These are phyloP conservation scores for Saturnispora quitensis DNA, from an alignment of 805 yeast genomes.

Conservation along the genomic window DNA sequence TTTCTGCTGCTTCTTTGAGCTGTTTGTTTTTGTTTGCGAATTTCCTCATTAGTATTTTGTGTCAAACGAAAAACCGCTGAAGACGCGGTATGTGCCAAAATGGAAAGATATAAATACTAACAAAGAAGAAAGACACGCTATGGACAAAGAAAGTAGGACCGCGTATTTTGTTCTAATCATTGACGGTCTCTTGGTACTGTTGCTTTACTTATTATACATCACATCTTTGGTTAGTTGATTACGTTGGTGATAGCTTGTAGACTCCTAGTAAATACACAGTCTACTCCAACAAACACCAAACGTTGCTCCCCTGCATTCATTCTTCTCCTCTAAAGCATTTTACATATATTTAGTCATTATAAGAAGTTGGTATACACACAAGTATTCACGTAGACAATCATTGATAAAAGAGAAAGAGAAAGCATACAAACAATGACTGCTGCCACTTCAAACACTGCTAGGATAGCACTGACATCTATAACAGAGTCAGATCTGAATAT, in stretches of 20 bases:
- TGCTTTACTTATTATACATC: not conserved
- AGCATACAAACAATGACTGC: not conserved
- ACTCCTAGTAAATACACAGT: not conserved
- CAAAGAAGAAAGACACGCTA: not conserved
- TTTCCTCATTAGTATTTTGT: not conserved
- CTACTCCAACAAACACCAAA: not conserved
- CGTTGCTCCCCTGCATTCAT: not conserved
- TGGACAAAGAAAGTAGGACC: not conserved
- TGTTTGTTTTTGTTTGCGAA: not conserved
- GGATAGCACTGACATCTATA: conserved; percentile 18
- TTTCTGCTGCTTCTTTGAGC: not conserved
- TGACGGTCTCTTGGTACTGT: not conserved
- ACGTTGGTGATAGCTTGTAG: not conserved
- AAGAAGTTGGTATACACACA: not conserved
- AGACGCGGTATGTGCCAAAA: not conserved
- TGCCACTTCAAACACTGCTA: conserved; percentile 11
- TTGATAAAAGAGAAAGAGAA: too few species aligned
- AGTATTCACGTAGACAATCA: not conserved
- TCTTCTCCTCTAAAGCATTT: not conserved
- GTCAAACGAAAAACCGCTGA: not conserved
- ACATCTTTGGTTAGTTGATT: not conserved
- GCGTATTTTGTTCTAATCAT: conserved; percentile 2
- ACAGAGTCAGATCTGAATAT: conserved; percentile 18
- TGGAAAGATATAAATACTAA: conserved; percentile 2
- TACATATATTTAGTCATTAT: not conserved